These are phyloP conservation scores for Eimeria tenella DNA, from an alignment of 169 alveolate species.

Conservation along the genomic window DNA sequence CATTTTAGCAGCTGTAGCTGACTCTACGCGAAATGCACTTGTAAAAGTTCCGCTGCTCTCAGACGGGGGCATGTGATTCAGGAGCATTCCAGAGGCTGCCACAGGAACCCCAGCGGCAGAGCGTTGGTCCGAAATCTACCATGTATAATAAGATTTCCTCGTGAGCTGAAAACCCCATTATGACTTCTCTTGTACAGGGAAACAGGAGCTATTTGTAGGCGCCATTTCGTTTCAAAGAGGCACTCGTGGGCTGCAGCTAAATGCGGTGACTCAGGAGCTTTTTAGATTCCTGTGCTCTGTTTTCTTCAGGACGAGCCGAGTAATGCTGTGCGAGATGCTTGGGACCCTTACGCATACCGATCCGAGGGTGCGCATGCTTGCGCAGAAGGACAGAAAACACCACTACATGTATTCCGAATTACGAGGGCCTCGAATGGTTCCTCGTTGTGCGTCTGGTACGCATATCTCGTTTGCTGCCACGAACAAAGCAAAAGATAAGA, in stretches of 20 bases:
- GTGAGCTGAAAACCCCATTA: not conserved
- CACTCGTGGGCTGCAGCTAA: too few species aligned
- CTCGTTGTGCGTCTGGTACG: conserved; percentile 20
- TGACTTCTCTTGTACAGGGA: not conserved
- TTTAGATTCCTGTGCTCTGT: not conserved
- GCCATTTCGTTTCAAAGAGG: too few species aligned
- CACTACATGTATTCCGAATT: conserved; percentile 58
- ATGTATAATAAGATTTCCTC: conserved; percentile 26
- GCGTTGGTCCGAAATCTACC: conserved; percentile 35
- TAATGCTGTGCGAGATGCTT: conserved; percentile 54
- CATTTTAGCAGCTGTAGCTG: too few species aligned
- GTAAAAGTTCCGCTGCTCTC: too few species aligned
- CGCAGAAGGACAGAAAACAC: conserved; percentile 32
- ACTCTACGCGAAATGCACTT: too few species aligned
- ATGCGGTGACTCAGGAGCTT: not conserved
- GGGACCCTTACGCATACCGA: conserved; percentile 14
- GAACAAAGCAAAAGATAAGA: not conserved
- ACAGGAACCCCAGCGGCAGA: conserved; percentile 60
- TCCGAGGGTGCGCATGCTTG: conserved; percentile 32
- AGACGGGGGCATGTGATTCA: not conserved
- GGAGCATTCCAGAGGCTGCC: conserved; percentile 55
- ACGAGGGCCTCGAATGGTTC: conserved; percentile 23
- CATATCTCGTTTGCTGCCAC: not conserved
- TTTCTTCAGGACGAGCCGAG: conserved; percentile 51
- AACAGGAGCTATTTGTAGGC: not conserved